Base-by-base conservation (phyloP, 192 early-diverging fungal genomes). In the Coemansia sp. region DNA sequence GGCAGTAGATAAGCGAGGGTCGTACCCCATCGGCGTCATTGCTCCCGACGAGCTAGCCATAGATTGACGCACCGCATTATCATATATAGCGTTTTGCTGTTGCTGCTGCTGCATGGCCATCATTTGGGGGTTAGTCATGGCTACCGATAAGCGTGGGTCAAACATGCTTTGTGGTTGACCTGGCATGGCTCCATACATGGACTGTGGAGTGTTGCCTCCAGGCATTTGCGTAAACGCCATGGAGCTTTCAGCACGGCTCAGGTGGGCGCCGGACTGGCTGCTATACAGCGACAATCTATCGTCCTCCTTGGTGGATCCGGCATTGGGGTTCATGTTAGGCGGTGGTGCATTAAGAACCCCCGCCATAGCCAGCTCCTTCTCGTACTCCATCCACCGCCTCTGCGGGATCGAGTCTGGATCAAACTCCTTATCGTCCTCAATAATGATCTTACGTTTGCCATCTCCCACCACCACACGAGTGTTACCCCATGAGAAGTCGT, bases 401-500 rank as follows among this genome's bases (percentile, higher is more conserved):
- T 86, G 75, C 6, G 93, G 91, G 58, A 97, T 93, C 56, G 81
- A 83, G 59, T 81, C 84, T 6, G 92, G 91, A 63, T 97, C 87
- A 59, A 94, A 97, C 57, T 86, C 78, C 52, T 90, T 88, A 21
- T 89, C 87, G 57, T 89, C 90, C 18, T 75, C 68, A 9, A 83
- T 68, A 55, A 84, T 81, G 11, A 87, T 71, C 77, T 87, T 83
- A 53, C 80, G 83, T 43, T 81, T 83, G 26, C 80, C 83, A 21
- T 85, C 83, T 35, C 90, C 90, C 0, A 88, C 83, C 1, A 91
- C 87, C 16, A 87, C 81, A 69, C 89, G 87, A 20, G 95, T 97
- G 66, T 96, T 93, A 63, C 95, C 95, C 95, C 95, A 97, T 3
- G 90, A 91, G 65, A 97, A 97, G 66, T 97, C 94, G 58, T 97